Conservation (phyloP, 805 yeast species). For the Dipodascus albidus region DNA sequence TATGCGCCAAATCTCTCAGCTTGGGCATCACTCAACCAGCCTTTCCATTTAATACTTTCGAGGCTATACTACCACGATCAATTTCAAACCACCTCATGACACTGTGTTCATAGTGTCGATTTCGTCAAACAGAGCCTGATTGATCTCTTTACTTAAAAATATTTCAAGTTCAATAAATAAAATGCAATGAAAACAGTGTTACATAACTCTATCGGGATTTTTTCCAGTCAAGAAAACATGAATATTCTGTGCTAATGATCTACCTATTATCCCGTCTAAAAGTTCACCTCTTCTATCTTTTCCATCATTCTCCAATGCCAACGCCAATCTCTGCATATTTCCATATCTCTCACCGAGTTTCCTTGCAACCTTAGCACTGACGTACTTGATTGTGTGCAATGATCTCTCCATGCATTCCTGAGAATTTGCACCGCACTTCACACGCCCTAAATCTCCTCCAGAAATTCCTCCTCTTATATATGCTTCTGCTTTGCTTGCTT, state of each 20-base stretch:
- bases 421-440: constrained; percentile 10
- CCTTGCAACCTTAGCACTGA: constrained; percentile 13
- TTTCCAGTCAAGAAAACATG: not conserved
- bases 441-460: constrained; percentile 6
- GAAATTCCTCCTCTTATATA: constrained; percentile 1
- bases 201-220: not conserved
- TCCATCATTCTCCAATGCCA: not conserved
- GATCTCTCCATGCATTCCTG: constrained; percentile 9
- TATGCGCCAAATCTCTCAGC: not conserved
- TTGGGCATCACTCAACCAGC: not conserved
- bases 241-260: not conserved
- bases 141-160: no score
- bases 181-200: not conserved
- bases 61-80: not conserved
- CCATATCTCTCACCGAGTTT: constrained; percentile 8
- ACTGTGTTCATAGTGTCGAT: no score
- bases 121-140: no score
- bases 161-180: no score
- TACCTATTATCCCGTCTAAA: not conserved
- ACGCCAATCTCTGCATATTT: constrained; percentile 4
- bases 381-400: constrained; percentile 13
- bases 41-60: not conserved
- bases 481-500: not conserved
- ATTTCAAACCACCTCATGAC: not conserved
- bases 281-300: not conserved